Percentiles rank a stretch among this genome's conserved stretches.
Evolutionary conservation across 352 stramenopile genomes (phyloP).

Genomic region (Ophiocytium majus): DNA sequence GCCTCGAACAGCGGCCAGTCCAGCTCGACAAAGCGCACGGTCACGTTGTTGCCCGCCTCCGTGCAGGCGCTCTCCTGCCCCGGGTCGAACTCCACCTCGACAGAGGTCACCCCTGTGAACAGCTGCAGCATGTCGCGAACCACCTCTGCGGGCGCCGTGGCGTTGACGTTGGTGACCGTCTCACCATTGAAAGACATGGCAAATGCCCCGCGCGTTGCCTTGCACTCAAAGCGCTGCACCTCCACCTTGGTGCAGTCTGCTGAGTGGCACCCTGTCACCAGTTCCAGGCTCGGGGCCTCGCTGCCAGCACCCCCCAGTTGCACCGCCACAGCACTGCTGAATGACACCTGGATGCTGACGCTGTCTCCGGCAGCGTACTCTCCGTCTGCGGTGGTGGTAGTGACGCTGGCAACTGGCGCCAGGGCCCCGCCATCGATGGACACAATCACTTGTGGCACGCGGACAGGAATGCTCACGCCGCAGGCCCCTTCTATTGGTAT

Average conservation of each 20-base stretch:
- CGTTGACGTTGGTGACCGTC: slow-evolving; percentile 17
- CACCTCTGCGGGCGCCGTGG: not conserved
- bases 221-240: slow-evolving; percentile 16
- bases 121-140: not conserved
- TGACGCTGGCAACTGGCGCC: not conserved
- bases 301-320: not conserved
- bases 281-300: not conserved
- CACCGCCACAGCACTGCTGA: not conserved
- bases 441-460: not conserved
- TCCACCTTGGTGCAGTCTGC: not conserved
- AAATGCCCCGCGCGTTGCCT: not conserved
- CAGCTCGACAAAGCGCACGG: not conserved
- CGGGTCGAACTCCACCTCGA: not conserved
- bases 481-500: not conserved
- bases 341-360: not conserved
- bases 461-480: not conserved
- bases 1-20: not conserved
- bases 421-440: not conserved
- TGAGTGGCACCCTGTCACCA: slow-evolving; percentile 11
- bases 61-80: not conserved
- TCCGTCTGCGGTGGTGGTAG: not conserved
- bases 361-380: slow-evolving; percentile 14
- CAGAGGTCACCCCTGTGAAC: not conserved
- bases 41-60: slow-evolving; percentile 8
- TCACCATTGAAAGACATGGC: slow-evolving; percentile 1